phyloP scores from a whole-genome alignment of 2,329 filamentous ascomycete genomes.

The Cordyceps cateniannulata region DNA sequence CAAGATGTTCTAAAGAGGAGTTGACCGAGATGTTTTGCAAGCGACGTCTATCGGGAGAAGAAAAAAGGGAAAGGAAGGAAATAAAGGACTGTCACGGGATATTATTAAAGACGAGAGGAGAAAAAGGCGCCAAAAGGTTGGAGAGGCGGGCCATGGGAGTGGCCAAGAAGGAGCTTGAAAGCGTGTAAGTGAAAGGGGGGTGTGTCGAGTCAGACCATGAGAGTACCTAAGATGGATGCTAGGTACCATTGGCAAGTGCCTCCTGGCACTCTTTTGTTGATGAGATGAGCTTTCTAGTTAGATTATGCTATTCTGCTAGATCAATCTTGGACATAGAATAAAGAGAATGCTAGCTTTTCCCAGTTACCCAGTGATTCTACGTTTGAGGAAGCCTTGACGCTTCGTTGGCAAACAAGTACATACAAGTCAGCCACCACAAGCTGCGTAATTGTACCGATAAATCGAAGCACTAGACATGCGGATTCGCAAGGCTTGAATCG shows the following conservation, averaged over 20 bases:
- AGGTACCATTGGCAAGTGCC: too few species aligned
- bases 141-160: slow-evolving; percentile 5
- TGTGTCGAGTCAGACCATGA: too few species aligned
- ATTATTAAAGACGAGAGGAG: neutral
- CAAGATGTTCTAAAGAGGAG: neutral
- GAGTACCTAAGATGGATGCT: too few species aligned
- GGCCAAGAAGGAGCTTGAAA: neutral
- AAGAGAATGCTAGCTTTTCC: too few species aligned
- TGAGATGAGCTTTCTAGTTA: too few species aligned
- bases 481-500: neutral
- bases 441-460: slow-evolving; percentile 1
- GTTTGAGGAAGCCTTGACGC: too few species aligned
- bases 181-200: neutral
- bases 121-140: neutral
- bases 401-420: too few species aligned
- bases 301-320: too few species aligned
- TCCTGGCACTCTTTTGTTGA: too few species aligned
- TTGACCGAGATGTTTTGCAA: neutral
- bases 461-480: neutral
- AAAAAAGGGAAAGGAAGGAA: neutral
- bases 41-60: neutral
- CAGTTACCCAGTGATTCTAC: too few species aligned
- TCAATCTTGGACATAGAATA: too few species aligned
- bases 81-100: neutral
- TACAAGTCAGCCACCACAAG: neutral